Evolutionary conservation across 2,329 filamentous ascomycete genomes (phyloP).

Genomic region (Aspergillus udagawae): DNA sequence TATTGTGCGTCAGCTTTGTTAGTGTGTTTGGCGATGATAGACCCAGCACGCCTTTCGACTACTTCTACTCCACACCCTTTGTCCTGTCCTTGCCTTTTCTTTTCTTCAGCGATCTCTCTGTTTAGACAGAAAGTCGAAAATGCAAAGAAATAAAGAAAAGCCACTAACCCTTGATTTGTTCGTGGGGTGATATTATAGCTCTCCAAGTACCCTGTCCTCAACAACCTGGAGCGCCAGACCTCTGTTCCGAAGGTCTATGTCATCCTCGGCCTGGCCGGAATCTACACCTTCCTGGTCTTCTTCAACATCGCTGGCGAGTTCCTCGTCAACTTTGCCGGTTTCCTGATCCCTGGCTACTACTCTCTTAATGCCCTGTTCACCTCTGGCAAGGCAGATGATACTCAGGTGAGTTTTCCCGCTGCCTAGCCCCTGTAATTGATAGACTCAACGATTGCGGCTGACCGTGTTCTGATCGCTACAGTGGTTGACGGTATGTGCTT

Average conservation of each 20-base stretch:
- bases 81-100: background rate
- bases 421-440: background rate
- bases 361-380: conserved; percentile 62
- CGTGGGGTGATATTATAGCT: conserved; percentile 44
- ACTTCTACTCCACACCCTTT: background rate
- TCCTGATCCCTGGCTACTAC: conserved; percentile 63
- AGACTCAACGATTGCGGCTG: conserved; percentile 5
- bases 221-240: conserved; percentile 66
- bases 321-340: conserved; percentile 64
- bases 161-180: background rate
- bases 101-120: conserved; percentile 2
- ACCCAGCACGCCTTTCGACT: background rate
- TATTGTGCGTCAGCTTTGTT: conserved; percentile 20
- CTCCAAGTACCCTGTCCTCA: conserved; percentile 63
- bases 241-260: conserved; percentile 66
- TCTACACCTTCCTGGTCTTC: conserved; percentile 69
- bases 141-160: background rate
- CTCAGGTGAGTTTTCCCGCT: conserved; percentile 49
- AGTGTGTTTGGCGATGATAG: conserved; percentile 10
- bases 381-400: conserved; percentile 58
- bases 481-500: conserved; percentile 57
- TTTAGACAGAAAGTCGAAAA: background rate
- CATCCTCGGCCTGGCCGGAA: conserved; percentile 59
- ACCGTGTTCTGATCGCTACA: conserved; percentile 23
- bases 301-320: conserved; percentile 69